Base-by-base conservation (phyloP, 2,329 filamentous ascomycete genomes). In the Colletotrichum eremochloae region DNA sequence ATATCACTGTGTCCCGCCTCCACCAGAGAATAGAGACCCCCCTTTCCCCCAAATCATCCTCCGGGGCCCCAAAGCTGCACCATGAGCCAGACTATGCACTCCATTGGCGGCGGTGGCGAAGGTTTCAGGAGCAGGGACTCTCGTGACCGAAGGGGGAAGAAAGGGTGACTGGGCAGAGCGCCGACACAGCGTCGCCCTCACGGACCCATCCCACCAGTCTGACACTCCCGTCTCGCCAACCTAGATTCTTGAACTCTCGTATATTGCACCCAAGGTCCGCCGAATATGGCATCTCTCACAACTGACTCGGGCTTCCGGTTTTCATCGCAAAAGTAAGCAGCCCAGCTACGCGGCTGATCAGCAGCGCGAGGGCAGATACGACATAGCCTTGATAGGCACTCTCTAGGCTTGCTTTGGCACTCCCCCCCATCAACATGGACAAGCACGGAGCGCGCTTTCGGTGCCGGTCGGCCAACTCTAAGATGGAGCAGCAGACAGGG, bases 111-210 rank as follows among this genome's bases (percentile, higher is more conserved):
- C 42, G 52, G 64, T 20, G 31, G 40, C 53, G 42, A 63, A 38
- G 40, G 66, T 70, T 70, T 72, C 70, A 61, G 29, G 18, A 58
- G 33, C 53, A 55, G 18, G 24, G 33, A 63, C 38, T 24, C 46
- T 29, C 42, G 44, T 33, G 38, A 48, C 42, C 36, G 55, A 40
- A 50, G 58, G 36, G 38, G 46, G 18, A 15, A 11, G 5, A 9
- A 3, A 48, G 20, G 3, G 20, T 29, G 18, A 33, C 14, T 57
- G 52, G 52, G 36, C 50, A 52, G 29, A 55, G 40, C 48, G 33
- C 38, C n/a, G 18, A 60, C 65, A 31, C 58, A 72, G 66, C 70
- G 65, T 58, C 31, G 15, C 18, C 46, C 65, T n/a, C 69, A 72
- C 69, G 53, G 69, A 53, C 65, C 69, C n/a, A 15, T 52, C 46